A percentile compares a stretch with the other conserved stretches of the same genome.
Evolutionary conservation across 495 filamentous ascomycete species (phyloP).

Genomic region (Oidiodendron maius): DNA sequence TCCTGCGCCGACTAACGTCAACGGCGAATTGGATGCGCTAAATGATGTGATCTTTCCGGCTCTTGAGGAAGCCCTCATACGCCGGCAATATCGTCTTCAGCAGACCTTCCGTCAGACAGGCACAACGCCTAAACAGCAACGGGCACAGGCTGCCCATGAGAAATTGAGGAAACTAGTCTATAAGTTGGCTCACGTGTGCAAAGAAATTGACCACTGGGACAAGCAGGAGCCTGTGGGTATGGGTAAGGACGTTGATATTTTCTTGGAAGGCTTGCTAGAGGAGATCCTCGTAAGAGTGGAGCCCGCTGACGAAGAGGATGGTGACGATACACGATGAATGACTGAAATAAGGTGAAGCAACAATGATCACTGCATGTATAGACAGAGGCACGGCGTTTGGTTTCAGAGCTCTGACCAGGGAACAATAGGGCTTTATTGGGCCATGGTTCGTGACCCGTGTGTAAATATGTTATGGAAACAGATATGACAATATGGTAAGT

Average conservation of each 20-base stretch:
- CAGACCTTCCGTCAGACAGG: slow-evolving; percentile 32
- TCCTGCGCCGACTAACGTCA: slow-evolving; percentile 19
- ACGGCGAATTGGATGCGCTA: slow-evolving; percentile 22
- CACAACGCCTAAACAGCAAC: slow-evolving; percentile 46
- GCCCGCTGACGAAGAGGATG: slow-evolving; percentile 65
- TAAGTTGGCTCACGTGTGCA: slow-evolving; percentile 70
- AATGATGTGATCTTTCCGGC: slow-evolving; percentile 79
- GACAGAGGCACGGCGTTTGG: slow-evolving; percentile 1
- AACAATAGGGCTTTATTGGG: neutral
- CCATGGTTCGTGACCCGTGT: neutral
- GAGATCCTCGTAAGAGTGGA: slow-evolving; percentile 92
- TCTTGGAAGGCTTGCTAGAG: slow-evolving; percentile 88
- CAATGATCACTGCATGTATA: neutral
- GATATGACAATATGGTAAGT: too few relatives aligned
- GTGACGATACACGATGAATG: slow-evolving; percentile 14
- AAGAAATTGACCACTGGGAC: slow-evolving; percentile 83
- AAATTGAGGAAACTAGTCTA: slow-evolving; percentile 71
- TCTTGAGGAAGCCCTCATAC: slow-evolving; percentile 77
- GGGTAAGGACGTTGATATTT: slow-evolving; percentile 79
- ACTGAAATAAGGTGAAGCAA: slow-evolving; percentile 1
- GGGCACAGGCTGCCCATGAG: slow-evolving; percentile 71
- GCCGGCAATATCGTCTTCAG: slow-evolving; percentile 63
- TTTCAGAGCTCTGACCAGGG: neutral
- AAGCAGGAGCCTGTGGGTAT: slow-evolving; percentile 79
- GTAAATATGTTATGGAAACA: neutral